phyloP scores from a whole-genome alignment of 768 basidiomycete species.

The Cyclocybe cylindracea region DNA sequence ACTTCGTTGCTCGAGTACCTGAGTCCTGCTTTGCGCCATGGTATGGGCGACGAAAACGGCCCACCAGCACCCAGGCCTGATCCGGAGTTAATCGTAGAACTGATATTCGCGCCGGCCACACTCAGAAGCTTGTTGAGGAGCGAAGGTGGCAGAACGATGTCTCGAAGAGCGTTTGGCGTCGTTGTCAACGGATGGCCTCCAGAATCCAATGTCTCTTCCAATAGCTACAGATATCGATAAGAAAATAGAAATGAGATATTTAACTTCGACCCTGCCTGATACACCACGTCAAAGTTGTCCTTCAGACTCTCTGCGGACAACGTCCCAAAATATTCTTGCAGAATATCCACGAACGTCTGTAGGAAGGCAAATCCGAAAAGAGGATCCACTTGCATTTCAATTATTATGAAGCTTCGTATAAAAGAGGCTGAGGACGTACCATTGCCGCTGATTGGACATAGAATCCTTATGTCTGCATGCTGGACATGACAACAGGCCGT shows the following conservation, averaged over 20 bases:
- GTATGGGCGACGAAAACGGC: constrained; percentile 86
- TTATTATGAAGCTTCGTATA: constrained; percentile 8
- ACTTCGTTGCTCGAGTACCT: constrained; percentile 89
- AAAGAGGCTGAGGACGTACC: constrained; percentile 49
- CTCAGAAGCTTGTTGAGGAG: constrained; percentile 73
- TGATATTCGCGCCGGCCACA: constrained; percentile 53
- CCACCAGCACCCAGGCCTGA: constrained; percentile 42
- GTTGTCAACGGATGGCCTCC: constrained; percentile 93
- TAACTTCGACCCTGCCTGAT: constrained; percentile 60
- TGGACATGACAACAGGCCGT: constrained; percentile 85
- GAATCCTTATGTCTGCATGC: constrained; percentile 71
- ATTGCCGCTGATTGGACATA: constrained; percentile 84
- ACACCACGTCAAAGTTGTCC: constrained; percentile 94
- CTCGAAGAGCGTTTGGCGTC: constrained; percentile 83
- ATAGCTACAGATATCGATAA: constrained; percentile 49
- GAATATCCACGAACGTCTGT: constrained; percentile 79
- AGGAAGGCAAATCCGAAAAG: constrained; percentile 88
- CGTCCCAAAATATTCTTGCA: constrained; percentile 87
- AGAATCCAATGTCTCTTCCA: constrained; percentile 94
- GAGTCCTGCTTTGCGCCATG: constrained; percentile 87
- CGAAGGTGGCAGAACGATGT: constrained; percentile 92
- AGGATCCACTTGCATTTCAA: constrained; percentile 69
- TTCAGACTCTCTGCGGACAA: constrained; percentile 77
- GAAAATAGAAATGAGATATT: constrained; percentile 2
- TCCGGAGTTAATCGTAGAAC: constrained; percentile 45